Evolutionary conservation across 2,329 filamentous ascomycete species (phyloP).

Genomic region (Arachnopeziza araneosa): DNA sequence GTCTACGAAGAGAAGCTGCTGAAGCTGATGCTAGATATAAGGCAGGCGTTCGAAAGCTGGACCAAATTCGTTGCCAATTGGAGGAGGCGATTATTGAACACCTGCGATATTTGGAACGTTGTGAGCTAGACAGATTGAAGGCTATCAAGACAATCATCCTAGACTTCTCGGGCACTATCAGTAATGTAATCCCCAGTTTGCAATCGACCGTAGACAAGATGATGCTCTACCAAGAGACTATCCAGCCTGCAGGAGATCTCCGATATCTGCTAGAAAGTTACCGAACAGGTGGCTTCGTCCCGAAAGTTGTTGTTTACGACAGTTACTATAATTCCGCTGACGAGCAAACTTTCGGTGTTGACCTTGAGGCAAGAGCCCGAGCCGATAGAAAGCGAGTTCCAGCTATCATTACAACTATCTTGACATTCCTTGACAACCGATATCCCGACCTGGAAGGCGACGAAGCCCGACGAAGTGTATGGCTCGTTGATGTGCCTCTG

Average conservation of each 20-base stretch:
- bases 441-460: slow-evolving; percentile 98
- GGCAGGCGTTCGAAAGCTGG: slow-evolving; percentile 74
- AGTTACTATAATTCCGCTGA: slow-evolving; percentile 99
- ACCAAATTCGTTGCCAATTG: slow-evolving; percentile 86
- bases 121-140: slow-evolving; percentile 91
- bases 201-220: slow-evolving; percentile 97
- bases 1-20: slow-evolving; percentile 77
- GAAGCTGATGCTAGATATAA: slow-evolving; percentile 96
- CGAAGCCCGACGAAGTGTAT: slow-evolving; percentile 84
- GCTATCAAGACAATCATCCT: slow-evolving; percentile 97
- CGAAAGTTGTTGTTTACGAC: slow-evolving; percentile 88
- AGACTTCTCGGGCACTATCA: slow-evolving; percentile 94
- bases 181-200: slow-evolving; percentile 94
- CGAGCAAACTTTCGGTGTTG: slow-evolving; percentile 95
- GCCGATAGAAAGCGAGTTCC: slow-evolving; percentile 95
- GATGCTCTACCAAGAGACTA: slow-evolving; percentile 98
- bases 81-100: slow-evolving; percentile 93
- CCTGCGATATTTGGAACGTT: slow-evolving; percentile 93
- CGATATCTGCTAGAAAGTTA: slow-evolving; percentile 96
- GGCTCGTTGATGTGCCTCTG: slow-evolving; percentile 89
- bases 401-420: slow-evolving; percentile 81
- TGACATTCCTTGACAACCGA: slow-evolving; percentile 93
- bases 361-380: slow-evolving; percentile 89
- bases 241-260: slow-evolving; percentile 87
- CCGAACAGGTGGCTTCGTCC: slow-evolving; percentile 86